Evolutionary conservation across 257 asterid genomes (phyloP), one percentile per base, ranked within the genome.

Genomic region (Gentiana macrophylla): DNA sequence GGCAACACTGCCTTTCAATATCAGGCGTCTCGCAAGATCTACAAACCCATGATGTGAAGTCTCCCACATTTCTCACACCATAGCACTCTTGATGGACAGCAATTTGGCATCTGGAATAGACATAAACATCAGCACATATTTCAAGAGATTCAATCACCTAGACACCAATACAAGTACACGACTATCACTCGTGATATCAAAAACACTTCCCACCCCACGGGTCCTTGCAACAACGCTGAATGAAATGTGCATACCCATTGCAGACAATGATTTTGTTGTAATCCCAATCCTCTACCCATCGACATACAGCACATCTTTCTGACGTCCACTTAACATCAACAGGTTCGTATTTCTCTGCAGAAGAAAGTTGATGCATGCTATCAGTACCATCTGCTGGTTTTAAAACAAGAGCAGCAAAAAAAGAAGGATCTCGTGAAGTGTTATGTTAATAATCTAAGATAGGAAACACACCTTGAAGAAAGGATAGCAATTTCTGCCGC

Each of bases 251-350:
- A 11, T 56, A 73, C 80, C 80, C 71, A 36, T 54, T 73, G 74
- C 83, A 77, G 63, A 77, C 68, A 32, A 77, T 88, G 56, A 92
- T 92, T 77, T 92, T 92, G 81, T 92, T 92, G 83, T 80, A 85
- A 70, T 92, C 99, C 99, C 99, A 92, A 76, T 92, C 99, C 80
- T 92, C 97, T 32, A 92, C 91, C 99, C 99, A 92, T 67, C 99
- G 84, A 73, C 99, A 92, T 15, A 92, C 97, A n/a, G 99, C 99
- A 77, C 99, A 92, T 69, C 97, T 81, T 72, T 92, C 99, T 35
- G 95, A 85, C 49, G 99, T 92, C 99, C 99, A 88, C 81, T 83
- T 92, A 59, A 94, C 86, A 75, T 54, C 49, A 61, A 92, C 91
- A 61, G 99, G 95, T 67, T 88, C 97, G 74, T 88, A 84, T 60